Evolutionary conservation across 2,329 filamentous ascomycete genomes (phyloP).

Genomic region (Exophiala calicioides): DNA sequence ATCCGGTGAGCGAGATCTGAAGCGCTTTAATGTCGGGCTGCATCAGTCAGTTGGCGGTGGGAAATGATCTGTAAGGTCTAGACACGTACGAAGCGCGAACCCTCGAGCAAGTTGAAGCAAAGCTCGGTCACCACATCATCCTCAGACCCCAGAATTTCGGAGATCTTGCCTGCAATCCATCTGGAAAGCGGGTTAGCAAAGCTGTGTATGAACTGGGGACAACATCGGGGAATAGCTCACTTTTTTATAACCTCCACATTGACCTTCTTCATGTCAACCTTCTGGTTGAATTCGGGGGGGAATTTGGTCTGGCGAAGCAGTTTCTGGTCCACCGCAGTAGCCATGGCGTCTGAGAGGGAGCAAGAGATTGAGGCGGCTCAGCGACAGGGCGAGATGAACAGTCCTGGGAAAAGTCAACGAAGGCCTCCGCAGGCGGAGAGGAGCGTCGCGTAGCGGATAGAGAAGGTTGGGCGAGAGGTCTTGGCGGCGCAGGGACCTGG

Average conservation of each 20-base stretch:
- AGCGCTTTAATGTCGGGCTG: slow-evolving; percentile 95
- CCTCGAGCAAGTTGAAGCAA: slow-evolving; percentile 69
- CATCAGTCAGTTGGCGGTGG: slow-evolving; percentile 7
- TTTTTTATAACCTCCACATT: slow-evolving; percentile 98
- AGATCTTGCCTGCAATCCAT: slow-evolving; percentile 90
- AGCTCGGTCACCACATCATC: slow-evolving; percentile 96
- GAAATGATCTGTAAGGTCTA: too few species aligned
- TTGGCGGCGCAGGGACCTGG: too few species aligned
- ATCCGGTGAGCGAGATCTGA: slow-evolving; percentile 92
- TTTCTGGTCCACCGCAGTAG: slow-evolving; percentile 80
- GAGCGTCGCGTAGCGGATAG: neutral
- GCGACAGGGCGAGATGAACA: neutral
- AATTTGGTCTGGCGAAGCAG: slow-evolving; percentile 90
- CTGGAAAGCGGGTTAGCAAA: slow-evolving; percentile 49
- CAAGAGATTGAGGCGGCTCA: neutral
- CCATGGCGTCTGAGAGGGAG: slow-evolving; percentile 17
- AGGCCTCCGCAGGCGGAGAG: slow-evolving; percentile 1
- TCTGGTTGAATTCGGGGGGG: slow-evolving; percentile 86
- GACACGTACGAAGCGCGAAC: slow-evolving; percentile 69
- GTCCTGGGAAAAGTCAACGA: too few species aligned
- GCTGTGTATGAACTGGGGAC: neutral
- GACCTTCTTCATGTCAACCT: slow-evolving; percentile 97
- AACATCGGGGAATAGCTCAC: slow-evolving; percentile 52
- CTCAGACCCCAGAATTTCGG: slow-evolving; percentile 83
- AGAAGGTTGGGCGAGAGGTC: slow-evolving; percentile 21